Base-by-base conservation (phyloP, 495 filamentous ascomycete species). In the Penicillium paxilli region DNA sequence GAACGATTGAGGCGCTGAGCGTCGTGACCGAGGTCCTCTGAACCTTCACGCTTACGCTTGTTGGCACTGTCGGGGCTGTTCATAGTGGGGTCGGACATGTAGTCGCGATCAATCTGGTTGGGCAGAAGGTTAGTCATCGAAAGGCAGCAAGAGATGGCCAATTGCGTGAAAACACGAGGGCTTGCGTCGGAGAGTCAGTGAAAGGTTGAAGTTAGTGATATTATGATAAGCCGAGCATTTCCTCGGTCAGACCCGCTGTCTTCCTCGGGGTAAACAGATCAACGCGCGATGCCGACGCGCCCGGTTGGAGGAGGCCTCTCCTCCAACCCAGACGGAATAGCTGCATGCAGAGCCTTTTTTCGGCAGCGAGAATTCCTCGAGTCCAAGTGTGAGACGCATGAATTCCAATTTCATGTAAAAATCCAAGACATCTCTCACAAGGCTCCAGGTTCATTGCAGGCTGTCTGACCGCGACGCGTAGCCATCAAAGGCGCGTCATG, bases 41-140 rank as follows among this genome's bases (percentile, higher is more conserved):
- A 72, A 51, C 65, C 69, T 26, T 74, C 71, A 24, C 76, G 72
- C 63, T 79, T 79, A 45, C 76, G 69, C 61, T 79, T 79, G 55
- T 69, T 64, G n/a, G 63, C 61, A 47, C 62, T 62, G 56, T 76
- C 70, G 11, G 75, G 59, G 51, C 66, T 67, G 47, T 64, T 68
- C 57, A 78, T 64, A 22, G 67, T 70, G 46, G 72, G 68, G 50
- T 78, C 70, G 32, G 75, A 76, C 72, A 76, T 78, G 45, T 65
- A 51, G 21, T 41, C 17, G 25, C 35, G 19, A 56, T 49, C 38
- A 21, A 45, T 28, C 55, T 58, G 32, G 23, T 35, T 24, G 35
- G 44, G 22, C 28, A 23, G 33, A 41, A 26, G 35, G 60, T 60
- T 55, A 62, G 64, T 63, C 60, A 64, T 62, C 59, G 46, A 55